phyloP scores from a whole-genome alignment of 176 grass and related monocot genomes.

The Dendrocalamus sinicus region DNA sequence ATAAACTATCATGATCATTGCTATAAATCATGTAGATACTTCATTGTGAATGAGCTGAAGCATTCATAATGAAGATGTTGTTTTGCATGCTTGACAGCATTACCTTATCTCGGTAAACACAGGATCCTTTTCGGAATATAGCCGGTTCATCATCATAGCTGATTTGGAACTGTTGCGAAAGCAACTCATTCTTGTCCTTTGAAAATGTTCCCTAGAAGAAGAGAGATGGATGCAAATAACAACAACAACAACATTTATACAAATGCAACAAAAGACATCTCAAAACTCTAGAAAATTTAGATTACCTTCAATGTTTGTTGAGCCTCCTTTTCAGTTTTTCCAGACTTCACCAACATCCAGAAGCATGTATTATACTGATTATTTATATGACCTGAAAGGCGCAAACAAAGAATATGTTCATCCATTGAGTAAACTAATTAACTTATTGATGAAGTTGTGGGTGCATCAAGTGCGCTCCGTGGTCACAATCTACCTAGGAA shows the following conservation, averaged over 20 bases:
- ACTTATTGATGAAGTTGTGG: too few species aligned
- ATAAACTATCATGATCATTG: background rate
- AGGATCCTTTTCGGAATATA: conserved; percentile 70
- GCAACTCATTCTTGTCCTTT: conserved; percentile 75
- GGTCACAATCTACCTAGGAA: too few species aligned
- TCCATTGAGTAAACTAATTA: background rate
- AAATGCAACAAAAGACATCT: conserved; percentile 8
- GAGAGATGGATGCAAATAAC: background rate
- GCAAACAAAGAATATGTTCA: conserved; percentile 1
- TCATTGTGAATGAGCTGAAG: background rate
- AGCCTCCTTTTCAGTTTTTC: conserved; percentile 73
- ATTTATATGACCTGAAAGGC: conserved; percentile 75
- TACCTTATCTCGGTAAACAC: conserved; percentile 71
- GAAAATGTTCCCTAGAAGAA: conserved; percentile 62
- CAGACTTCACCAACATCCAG: conserved; percentile 81
- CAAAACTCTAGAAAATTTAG: conserved; percentile 15
- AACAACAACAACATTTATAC: background rate
- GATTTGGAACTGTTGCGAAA: conserved; percentile 61
- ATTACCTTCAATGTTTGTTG: conserved; percentile 66
- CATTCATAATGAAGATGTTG: background rate
- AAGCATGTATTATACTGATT: conserved; percentile 87
- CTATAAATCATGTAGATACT: background rate
- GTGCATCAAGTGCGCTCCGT: too few species aligned
- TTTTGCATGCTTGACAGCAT: background rate
- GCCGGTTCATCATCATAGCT: conserved; percentile 64